phyloP scores from a whole-genome alignment of 352 stramenopile species.

The Thalassiosira pacifica region DNA sequence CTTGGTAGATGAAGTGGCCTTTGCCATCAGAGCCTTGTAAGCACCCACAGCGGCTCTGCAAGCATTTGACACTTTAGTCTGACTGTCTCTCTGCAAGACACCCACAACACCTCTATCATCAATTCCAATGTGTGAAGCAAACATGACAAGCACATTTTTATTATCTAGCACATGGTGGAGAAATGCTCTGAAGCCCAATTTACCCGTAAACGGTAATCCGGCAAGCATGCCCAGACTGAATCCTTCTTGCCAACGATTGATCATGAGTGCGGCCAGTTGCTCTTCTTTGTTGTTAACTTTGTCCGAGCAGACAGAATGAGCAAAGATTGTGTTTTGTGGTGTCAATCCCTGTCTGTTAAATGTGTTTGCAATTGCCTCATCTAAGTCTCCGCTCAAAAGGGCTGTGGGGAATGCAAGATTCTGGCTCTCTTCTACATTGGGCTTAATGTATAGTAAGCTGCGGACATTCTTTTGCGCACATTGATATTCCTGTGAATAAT shows the following conservation, averaged over 20 bases:
- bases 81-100: slow-evolving; percentile 44
- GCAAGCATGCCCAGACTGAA: slow-evolving; percentile 58
- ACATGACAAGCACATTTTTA: slow-evolving; percentile 61
- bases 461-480: slow-evolving; percentile 39
- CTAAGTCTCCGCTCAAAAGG: slow-evolving; percentile 28
- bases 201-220: slow-evolving; percentile 61
- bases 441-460: slow-evolving; percentile 26
- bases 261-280: slow-evolving; percentile 25
- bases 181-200: slow-evolving; percentile 45
- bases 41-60: slow-evolving; percentile 61
- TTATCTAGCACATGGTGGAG: slow-evolving; percentile 54
- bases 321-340: slow-evolving; percentile 45
- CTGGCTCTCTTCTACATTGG: slow-evolving; percentile 11
- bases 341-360: slow-evolving; percentile 25
- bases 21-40: slow-evolving; percentile 34
- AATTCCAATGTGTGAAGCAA: slow-evolving; percentile 64
- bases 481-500: slow-evolving; percentile 35
- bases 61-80: slow-evolving; percentile 27
- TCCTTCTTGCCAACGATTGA: slow-evolving; percentile 37
- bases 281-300: slow-evolving; percentile 46
- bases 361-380: slow-evolving; percentile 39
- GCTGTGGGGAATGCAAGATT: slow-evolving; percentile 33
- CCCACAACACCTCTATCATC: slow-evolving; percentile 32
- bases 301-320: slow-evolving; percentile 34
- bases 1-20: background rate